Evolutionary conservation across 208 protist genomes (phyloP).

Genomic region (Trypanosoma caninum): DNA sequence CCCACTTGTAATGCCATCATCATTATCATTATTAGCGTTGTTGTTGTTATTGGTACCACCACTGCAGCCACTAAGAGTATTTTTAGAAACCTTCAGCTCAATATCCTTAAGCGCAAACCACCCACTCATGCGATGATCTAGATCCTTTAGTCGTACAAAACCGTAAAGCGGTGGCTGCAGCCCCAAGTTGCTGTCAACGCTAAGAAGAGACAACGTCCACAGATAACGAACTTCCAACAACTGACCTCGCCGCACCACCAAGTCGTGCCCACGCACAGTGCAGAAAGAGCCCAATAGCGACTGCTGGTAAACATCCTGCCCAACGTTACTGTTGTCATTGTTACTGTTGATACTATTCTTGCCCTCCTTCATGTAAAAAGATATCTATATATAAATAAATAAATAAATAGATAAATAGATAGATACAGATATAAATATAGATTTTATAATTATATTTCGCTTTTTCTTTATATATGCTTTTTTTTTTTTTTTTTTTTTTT

Average conservation of each 20-base stretch:
- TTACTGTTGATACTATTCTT: too few species aligned
- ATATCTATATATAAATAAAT: too few species aligned
- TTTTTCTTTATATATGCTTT: too few species aligned
- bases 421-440: too few species aligned
- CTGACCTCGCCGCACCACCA: conserved; percentile 14
- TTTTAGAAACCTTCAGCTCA: conserved; percentile 37
- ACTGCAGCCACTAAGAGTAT: neutral
- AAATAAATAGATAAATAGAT: too few species aligned
- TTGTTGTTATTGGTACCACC: neutral
- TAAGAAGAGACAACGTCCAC: conserved; percentile 31
- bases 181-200: neutral
- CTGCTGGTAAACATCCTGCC: neutral
- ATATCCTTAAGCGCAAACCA: conserved; percentile 66
- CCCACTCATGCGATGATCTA: conserved; percentile 69
- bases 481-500: too few species aligned
- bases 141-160: conserved; percentile 77
- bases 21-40: neutral
- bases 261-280: conserved; percentile 16
- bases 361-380: too few species aligned
- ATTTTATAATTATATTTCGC: too few species aligned
- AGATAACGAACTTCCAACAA: conserved; percentile 69
- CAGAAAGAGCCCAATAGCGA: conserved; percentile 25
- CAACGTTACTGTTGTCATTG: neutral
- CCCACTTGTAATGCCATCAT: neutral
- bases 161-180: conserved; percentile 34